phyloP scores from a whole-genome alignment of 768 basidiomycete species.

The Pleurotus cornucopiae region DNA sequence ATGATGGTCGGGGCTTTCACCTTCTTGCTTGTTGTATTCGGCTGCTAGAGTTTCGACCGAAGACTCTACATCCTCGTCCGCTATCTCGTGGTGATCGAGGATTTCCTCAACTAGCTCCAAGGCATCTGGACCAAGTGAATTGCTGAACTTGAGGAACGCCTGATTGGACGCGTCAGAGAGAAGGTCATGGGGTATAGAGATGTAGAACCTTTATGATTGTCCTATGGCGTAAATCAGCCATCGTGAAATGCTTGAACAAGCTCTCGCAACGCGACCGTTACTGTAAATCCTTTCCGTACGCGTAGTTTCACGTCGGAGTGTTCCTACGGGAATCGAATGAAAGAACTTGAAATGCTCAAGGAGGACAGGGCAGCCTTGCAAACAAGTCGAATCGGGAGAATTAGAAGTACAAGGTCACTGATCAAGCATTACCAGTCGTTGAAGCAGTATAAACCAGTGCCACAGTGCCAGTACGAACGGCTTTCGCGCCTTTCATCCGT shows the following conservation, averaged over 20 bases:
- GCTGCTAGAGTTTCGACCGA: conserved; percentile 79
- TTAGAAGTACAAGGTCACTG: neutral
- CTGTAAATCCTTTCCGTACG: no score
- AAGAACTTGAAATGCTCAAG: no score
- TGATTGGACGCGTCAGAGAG: conserved; percentile 19
- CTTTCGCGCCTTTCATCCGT: no score
- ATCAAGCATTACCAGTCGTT: no score
- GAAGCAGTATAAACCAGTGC: no score
- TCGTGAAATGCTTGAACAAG: conserved; percentile 13
- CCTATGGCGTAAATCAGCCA: conserved; percentile 45
- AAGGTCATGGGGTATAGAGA: neutral
- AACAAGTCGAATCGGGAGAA: no score
- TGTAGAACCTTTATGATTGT: conserved; percentile 41
- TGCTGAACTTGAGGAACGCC: conserved; percentile 87
- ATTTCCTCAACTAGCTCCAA: conserved; percentile 69
- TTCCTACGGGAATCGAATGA: no score
- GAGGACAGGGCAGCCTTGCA: no score
- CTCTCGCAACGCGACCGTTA: neutral
- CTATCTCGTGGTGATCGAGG: conserved; percentile 66
- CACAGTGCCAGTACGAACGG: no score
- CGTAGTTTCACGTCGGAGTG: no score
- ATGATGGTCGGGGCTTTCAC: conserved; percentile 25
- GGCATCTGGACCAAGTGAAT: conserved; percentile 79
- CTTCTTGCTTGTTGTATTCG: conserved; percentile 89
- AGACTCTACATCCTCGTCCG: conserved; percentile 63